phyloP scores from a whole-genome alignment of 306 rosid species.

The Macrotyloma uniflorum region DNA sequence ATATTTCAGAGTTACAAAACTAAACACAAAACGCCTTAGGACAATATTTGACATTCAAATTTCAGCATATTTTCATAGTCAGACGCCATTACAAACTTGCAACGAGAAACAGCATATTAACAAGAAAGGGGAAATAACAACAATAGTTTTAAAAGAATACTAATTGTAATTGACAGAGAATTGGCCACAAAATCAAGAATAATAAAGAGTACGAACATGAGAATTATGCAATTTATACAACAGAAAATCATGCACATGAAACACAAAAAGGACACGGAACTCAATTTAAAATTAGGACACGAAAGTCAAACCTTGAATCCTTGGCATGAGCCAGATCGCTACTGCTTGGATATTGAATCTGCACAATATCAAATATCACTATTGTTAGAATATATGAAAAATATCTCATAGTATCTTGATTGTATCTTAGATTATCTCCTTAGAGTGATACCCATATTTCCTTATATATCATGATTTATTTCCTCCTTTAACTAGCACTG shows the following conservation, averaged over 20 bases:
- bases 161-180: conserved; percentile 16
- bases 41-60: conserved; percentile 4
- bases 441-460: conserved; percentile 3
- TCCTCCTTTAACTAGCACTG: not conserved
- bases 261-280: not conserved
- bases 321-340: conserved; percentile 53
- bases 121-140: not conserved
- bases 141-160: conserved; percentile 3
- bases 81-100: not conserved
- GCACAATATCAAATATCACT: conserved; percentile 31
- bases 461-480: conserved; percentile 19
- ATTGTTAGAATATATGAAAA: conserved; percentile 27
- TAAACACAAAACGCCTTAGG: conserved; percentile 21
- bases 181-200: conserved; percentile 19
- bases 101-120: conserved; percentile 24
- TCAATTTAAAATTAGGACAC: conserved; percentile 23
- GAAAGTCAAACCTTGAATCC: conserved; percentile 60
- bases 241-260: conserved; percentile 3
- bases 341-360: conserved; percentile 94
- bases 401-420: conserved; percentile 5
- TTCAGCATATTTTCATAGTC: conserved; percentile 21
- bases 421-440: conserved; percentile 8
- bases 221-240: conserved; percentile 29
- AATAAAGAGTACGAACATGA: conserved; percentile 1
- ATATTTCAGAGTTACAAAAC: conserved; percentile 30